A percentile compares a stretch with the other conserved stretches of the same genome.
Conservation (phyloP, 768 basidiomycete genomes). For the Tubosaeta brunneosetosa region DNA sequence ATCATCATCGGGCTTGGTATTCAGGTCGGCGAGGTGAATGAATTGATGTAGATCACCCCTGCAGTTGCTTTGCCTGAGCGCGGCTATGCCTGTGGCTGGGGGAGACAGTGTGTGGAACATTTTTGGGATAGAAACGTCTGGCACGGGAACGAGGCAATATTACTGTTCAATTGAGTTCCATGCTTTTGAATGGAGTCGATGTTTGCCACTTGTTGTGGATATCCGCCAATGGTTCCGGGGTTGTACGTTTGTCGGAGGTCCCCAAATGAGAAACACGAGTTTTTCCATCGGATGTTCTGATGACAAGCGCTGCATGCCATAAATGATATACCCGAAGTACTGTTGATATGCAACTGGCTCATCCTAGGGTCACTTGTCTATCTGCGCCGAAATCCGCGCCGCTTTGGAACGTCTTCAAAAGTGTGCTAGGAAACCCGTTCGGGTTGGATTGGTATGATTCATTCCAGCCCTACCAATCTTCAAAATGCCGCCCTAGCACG, state of each 20-base stretch:
- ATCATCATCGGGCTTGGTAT: constrained; percentile 1
- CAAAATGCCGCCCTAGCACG: constrained; percentile 55
- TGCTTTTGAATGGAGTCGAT: constrained; percentile 3
- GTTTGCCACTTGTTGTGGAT: constrained; percentile 11
- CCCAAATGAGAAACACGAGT: neutral
- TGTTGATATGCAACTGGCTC: constrained; percentile 35
- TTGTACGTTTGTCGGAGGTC: neutral
- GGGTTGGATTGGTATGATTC: constrained; percentile 56
- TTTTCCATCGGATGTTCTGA: neutral
- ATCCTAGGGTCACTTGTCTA: constrained; percentile 54
- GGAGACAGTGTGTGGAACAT: constrained; percentile 7
- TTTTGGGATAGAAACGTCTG: neutral
- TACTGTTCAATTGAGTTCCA: neutral
- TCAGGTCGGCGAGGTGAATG: neutral
- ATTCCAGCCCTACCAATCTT: constrained; percentile 42
- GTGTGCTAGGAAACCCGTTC: constrained; percentile 70
- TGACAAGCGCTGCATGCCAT: neutral
- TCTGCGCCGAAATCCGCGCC: constrained; percentile 50
- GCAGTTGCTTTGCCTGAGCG: constrained; percentile 25
- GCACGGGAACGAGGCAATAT: constrained; percentile 1
- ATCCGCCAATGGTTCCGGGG: neutral
- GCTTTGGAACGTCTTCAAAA: constrained; percentile 56
- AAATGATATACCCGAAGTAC: neutral
- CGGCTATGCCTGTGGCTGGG: constrained; percentile 9
- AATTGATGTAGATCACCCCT: constrained; percentile 12